Base-by-base conservation (phyloP, 805 yeast species). In the Myxozyma neotropica region DNA sequence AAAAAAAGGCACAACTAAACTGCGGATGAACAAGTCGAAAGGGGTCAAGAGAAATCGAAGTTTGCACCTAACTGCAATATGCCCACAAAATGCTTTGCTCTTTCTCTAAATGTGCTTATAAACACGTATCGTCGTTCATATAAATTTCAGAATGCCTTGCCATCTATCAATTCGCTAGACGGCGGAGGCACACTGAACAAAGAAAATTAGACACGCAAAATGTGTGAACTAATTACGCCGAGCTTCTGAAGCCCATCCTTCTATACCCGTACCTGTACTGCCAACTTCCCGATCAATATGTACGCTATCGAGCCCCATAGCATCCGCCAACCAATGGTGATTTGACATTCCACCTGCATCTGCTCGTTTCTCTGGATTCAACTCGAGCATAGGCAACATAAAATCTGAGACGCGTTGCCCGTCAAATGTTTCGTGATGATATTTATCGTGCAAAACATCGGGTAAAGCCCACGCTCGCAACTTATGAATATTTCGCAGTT, bases 291-390 rank as follows among this genome's bases (percentile, higher is more conserved):
- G 79, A 69, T 89, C 97, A 2, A 88, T 75, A 2, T 74, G 76
- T 13, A 88, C 82, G 67, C 84, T 79, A 58, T 88, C 94, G 71
- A 87, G 78, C 0, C 95, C 95, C 35, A 82, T 73, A 0, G 93
- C 90, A 70, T 89, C 96, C 5, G 73, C 72, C 27, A 83, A 70
- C 97, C 97, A 91, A 12, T 87, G 85, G 72, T 91, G 96, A 69
- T 89, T 87, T 1, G 89, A 83, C 84, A 91, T 81, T 2, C 97
- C 97, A 19, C 98, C 99, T 1, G 98, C 98, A 75, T 94, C 99
- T 13, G 93, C 93, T 65, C 99, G 80, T 55, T 75, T 73, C 59
- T 82, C 85, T 1, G 99, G 98, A 71, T 87, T 89, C 21, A 89
- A 73, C 21, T 79, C 72, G 47, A 94, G 78, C 96, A 94, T 89